Base-by-base conservation (phyloP, 495 filamentous ascomycete species). In the Penicillium atrosanguineum region DNA sequence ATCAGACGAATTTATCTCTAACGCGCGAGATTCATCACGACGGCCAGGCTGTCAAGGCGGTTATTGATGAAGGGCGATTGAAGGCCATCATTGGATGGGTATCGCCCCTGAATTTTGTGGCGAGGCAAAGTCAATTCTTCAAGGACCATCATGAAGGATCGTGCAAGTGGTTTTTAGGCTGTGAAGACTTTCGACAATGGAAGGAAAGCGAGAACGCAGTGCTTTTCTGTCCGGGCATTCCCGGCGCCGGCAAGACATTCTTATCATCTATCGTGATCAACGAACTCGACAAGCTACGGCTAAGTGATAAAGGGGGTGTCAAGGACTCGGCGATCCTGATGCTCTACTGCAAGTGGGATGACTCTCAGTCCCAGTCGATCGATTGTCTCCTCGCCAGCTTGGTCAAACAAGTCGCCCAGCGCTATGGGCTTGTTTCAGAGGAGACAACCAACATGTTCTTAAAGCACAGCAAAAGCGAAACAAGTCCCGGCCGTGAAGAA, bases 101-200 rank as follows among this genome's bases (percentile, higher is more conserved):
- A 34, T 49, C 46, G 21, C 46, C 46, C 2, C 25, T 49, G 36
- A 49, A 49, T 40, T 49, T 49, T n/a, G 15, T 49, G 4, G 46
- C 46, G 11, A 49, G 39, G 46, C 46, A 49, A 29, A 49, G 36
- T 34, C 34, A 39, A 9, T 36, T 49, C 11, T 49, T 49, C 46
- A 49, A 49, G 23, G 46, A 49, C 8, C 46, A 41, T 9, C 46
- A 49, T 20, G 36, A 49, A 26, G 46, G 46, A 28, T 39, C 46
- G 3, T 49, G 46, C 26, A 49, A 49, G 39, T 49, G 46, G 46
- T 49, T 49, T n/a, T 23, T 49, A 6, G 46, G 36, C 23, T 49
- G 34, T 21, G 46, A 49, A 19, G 36, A 49, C 3, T 40, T 49
- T 28, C 46, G 34, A 1, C 0, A 1, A 11, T 49, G 46, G 46